Conservation (phyloP, 148 eudicot genomes). For the Vaccinium macrocarpon region DNA sequence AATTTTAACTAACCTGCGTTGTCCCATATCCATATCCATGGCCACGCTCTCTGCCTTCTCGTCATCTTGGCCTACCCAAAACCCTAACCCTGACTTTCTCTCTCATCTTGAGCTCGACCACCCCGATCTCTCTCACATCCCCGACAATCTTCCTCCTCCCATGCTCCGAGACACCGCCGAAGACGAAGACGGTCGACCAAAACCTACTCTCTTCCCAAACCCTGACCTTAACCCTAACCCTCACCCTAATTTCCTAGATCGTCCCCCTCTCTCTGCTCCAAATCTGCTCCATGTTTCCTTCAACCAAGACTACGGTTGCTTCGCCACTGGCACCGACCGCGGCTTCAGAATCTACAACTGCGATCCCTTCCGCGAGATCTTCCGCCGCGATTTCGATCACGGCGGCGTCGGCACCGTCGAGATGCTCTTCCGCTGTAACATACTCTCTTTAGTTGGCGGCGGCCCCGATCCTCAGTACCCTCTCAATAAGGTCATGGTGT, state of each 20-base stretch:
- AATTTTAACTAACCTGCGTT: not conserved
- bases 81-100: constrained; percentile 26
- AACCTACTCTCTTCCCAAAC: constrained; percentile 8
- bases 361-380: constrained; percentile 87
- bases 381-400: constrained; percentile 67
- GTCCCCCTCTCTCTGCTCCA: constrained; percentile 22
- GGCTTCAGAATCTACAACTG: constrained; percentile 82
- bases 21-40: constrained; percentile 17
- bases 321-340: constrained; percentile 68
- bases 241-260: constrained; percentile 19
- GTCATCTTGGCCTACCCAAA: constrained; percentile 31
- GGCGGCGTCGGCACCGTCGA: constrained; percentile 78
- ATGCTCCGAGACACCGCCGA: constrained; percentile 23
- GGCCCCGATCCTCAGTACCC: constrained; percentile 83
- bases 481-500: constrained; percentile 53
- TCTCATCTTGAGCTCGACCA: not conserved
- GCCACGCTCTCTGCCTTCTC: constrained; percentile 36
- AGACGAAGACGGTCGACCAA: constrained; percentile 20
- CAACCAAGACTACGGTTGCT: constrained; percentile 80
- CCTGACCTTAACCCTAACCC: constrained; percentile 31
- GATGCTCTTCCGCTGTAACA: constrained; percentile 88
- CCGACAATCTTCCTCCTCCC: constrained; percentile 22
- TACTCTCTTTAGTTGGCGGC: constrained; percentile 85
- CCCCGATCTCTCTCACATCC: constrained; percentile 13
- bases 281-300: constrained; percentile 61